Evolutionary conservation across 192 early-diverging fungal species (phyloP).

Genomic region (Endogone sp.): DNA sequence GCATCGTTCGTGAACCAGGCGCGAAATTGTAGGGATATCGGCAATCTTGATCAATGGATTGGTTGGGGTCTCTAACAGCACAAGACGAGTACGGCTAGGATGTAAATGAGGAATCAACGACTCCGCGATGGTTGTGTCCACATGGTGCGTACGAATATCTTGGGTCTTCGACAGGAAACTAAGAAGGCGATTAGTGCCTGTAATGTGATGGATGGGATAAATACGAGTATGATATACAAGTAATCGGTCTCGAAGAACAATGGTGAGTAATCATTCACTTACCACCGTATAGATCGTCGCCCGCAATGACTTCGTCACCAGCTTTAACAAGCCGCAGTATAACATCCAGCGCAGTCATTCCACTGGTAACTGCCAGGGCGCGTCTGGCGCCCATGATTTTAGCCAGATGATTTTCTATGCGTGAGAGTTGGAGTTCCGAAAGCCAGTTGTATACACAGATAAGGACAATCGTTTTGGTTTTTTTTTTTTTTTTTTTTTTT

Average conservation of each 20-base stretch:
- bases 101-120: conserved; percentile 61
- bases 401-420: conserved; percentile 82
- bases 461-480: no score
- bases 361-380: conserved; percentile 82
- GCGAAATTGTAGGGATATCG: conserved; percentile 77
- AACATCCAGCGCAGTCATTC: conserved; percentile 94
- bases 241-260: conserved; percentile 35
- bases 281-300: conserved; percentile 94
- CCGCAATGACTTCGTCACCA: conserved; percentile 91
- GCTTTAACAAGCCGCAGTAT: conserved; percentile 81
- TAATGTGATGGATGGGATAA: conserved; percentile 15
- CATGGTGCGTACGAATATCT: conserved; percentile 83
- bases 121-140: conserved; percentile 78
- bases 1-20: conserved; percentile 65
- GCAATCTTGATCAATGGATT: conserved; percentile 95
- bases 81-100: conserved; percentile 74
- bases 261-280: conserved; percentile 21
- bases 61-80: conserved; percentile 93
- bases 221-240: conserved; percentile 8
- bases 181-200: conserved; percentile 87
- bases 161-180: conserved; percentile 73
- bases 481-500: no score
- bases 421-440: not conserved
- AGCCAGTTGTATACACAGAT: no score
- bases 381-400: conserved; percentile 90